These are phyloP conservation scores for Populus hybrid DNA, from an alignment of 441 rosid species.

Conservation along the genomic window DNA sequence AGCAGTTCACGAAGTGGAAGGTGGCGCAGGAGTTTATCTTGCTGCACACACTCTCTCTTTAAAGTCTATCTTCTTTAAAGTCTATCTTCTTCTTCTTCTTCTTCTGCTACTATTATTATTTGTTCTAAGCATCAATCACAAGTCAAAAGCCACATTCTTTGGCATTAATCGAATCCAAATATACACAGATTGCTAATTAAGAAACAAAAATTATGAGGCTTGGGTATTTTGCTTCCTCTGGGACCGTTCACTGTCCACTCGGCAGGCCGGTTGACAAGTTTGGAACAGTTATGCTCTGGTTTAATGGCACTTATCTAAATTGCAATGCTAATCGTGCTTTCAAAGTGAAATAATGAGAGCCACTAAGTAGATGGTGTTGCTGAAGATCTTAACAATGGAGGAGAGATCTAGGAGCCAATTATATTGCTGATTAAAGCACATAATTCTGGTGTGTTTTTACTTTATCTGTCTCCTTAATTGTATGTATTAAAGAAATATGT, in stretches of 20 bases:
- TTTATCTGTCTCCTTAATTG: not conserved
- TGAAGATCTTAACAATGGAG: constrained; percentile 19
- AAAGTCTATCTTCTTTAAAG: not conserved
- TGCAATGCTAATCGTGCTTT: constrained; percentile 15
- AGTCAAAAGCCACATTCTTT: not conserved
- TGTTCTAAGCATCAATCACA: not conserved
- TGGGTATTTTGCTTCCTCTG: constrained; percentile 11
- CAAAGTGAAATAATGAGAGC: constrained; percentile 25
- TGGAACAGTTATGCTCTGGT: constrained; percentile 10
- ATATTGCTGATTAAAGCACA: not conserved
- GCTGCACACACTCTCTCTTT: not conserved
- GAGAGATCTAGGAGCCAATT: constrained; percentile 12
- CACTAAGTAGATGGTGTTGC: constrained; percentile 16
- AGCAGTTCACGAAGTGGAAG: constrained; percentile 9
- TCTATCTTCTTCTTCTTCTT: not conserved
- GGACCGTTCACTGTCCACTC: constrained; percentile 24
- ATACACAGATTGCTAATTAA: not conserved
- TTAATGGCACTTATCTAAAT: constrained; percentile 9
- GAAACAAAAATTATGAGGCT: not conserved
- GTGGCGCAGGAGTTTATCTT: not conserved
- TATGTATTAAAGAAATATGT: not conserved
- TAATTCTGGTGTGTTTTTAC: not conserved
- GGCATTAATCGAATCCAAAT: constrained; percentile 9
- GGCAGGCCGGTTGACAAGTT: constrained; percentile 8
- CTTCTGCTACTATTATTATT: not conserved